Percentiles rank a stretch among this genome's conserved stretches.
Evolutionary conservation across 1,284 basidiomycete genomes (phyloP).

Genomic region (Tausonia pullulans): DNA sequence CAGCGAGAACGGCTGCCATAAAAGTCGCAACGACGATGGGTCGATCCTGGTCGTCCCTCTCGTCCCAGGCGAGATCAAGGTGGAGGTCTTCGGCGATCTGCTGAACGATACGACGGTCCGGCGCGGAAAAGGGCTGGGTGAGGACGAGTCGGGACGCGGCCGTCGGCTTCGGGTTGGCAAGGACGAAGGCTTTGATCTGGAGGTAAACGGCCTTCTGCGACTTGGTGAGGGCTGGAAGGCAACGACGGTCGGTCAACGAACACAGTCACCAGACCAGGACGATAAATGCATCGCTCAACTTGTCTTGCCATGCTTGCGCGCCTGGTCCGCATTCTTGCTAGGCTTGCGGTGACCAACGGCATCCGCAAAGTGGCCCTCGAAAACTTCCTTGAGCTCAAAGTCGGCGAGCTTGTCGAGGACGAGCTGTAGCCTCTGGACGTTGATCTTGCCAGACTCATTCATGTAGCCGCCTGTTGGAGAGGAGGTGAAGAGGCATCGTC

Average conservation of each 20-base stretch:
- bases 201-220: constrained; percentile 66
- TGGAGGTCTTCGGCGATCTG: constrained; percentile 63
- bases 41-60: constrained; percentile 71
- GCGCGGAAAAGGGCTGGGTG: constrained; percentile 59
- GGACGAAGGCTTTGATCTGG: constrained; percentile 60
- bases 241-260: neutral
- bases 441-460: constrained; percentile 80
- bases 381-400: constrained; percentile 71
- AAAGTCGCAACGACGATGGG: constrained; percentile 38
- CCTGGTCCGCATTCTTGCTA: too few relatives aligned
- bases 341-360: constrained; percentile 54
- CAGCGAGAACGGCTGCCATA: constrained; percentile 40
- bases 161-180: constrained; percentile 39
- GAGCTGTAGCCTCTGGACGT: constrained; percentile 67
- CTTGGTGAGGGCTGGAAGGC: constrained; percentile 51
- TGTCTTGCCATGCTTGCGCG: too few relatives aligned
- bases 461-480: constrained; percentile 66
- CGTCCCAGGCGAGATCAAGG: constrained; percentile 72
- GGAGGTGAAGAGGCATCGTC: neutral
- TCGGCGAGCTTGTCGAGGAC: constrained; percentile 76
- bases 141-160: constrained; percentile 46
- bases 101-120: constrained; percentile 65
- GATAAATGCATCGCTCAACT: neutral
- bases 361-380: constrained; percentile 82
- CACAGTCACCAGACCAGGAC: neutral